These are phyloP conservation scores for Bertia moriformis DNA, from an alignment of 2,329 filamentous ascomycete species.

Conservation along the genomic window DNA sequence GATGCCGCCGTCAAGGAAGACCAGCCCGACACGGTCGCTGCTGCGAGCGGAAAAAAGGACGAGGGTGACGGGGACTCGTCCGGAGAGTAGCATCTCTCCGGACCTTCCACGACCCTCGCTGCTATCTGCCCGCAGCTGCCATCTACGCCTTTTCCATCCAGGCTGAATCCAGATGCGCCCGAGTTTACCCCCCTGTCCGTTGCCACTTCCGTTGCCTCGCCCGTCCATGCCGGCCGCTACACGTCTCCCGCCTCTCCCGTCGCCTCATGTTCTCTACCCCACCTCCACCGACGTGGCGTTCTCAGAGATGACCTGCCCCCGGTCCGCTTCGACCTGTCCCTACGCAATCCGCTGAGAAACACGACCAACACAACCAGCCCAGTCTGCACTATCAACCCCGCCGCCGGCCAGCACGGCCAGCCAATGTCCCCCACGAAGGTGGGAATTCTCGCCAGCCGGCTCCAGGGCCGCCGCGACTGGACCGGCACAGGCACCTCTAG, in stretches of 20 bases:
- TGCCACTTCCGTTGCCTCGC: slow-evolving; percentile 3
- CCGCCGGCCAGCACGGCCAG: too few relatives aligned
- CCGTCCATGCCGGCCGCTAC: too few relatives aligned
- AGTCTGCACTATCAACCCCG: too few relatives aligned
- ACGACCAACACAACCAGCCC: too few relatives aligned
- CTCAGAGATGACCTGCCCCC: too few relatives aligned
- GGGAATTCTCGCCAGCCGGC: neutral
- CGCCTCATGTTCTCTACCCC: too few relatives aligned
- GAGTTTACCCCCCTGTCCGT: slow-evolving; percentile 33
- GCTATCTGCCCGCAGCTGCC: too few relatives aligned
- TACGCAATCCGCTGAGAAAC: too few relatives aligned
- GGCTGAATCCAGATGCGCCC: slow-evolving; percentile 37
- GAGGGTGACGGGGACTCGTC: neutral
- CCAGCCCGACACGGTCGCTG: neutral
- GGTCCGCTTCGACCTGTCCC: too few relatives aligned
- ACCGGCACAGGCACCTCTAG: neutral
- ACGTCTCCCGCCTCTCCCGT: too few relatives aligned
- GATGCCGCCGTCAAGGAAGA: neutral
- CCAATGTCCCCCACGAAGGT: too few relatives aligned
- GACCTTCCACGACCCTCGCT: slow-evolving; percentile 20
- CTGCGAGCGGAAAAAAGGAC: neutral
- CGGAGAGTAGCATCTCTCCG: slow-evolving; percentile 20
- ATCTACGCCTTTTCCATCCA: slow-evolving; percentile 12
- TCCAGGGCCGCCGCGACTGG: neutral
- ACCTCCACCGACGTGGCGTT: too few relatives aligned